Evolutionary conservation across 2,329 filamentous ascomycete species (phyloP), one percentile per base, ranked within the genome.

Genomic region (Cercospora canescens): DNA sequence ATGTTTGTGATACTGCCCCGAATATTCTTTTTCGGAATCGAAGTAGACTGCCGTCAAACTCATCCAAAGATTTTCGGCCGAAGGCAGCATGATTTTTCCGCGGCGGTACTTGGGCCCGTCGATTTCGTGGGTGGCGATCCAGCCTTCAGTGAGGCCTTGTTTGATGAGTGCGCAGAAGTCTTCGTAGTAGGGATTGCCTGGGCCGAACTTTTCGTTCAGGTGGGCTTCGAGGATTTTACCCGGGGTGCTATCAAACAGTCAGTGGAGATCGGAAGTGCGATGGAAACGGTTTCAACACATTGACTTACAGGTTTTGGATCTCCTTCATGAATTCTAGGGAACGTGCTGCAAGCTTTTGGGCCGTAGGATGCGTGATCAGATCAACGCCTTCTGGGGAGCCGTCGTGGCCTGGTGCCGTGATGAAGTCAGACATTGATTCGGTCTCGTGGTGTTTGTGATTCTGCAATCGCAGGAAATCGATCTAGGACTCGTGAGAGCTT

Each of bases 31-130:
- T 34, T 81, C 64, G 32, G 79, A 82, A n/a, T 85, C 79, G 81
- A 87, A 86, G 71, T 85, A 87, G 18, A 87, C 85, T 1, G 84
- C 83, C 2, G 85, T 87, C 71, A 87, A 86, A 70, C 81, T 84
- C 73, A 86, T 84, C 74, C 79, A 87, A 24, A 81, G 78, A 30
- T 81, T 87, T 37, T 80, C 77, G 8, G 79, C 75, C 2, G 75
- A 79, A 1, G 85, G 86, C 5, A 81, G 68, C 45, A 79, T 74
- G 65, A 87, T 80, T 63, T 82, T 83, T 8, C 77, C 78, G 11
- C 78, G 75, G 21, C 78, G 81, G 67, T 86, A 86, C 67, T 79
- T 81, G 9, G 75, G 77, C 1, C 83, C 83, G 37, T 77, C 73
- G 55, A 80, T 69, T 41, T 76, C 73, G 57, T 73, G 72, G 7